Evolutionary conservation across 2,329 filamentous ascomycete genomes (phyloP), one percentile per base, ranked within the genome.

Genomic region (Xylogone sp.): DNA sequence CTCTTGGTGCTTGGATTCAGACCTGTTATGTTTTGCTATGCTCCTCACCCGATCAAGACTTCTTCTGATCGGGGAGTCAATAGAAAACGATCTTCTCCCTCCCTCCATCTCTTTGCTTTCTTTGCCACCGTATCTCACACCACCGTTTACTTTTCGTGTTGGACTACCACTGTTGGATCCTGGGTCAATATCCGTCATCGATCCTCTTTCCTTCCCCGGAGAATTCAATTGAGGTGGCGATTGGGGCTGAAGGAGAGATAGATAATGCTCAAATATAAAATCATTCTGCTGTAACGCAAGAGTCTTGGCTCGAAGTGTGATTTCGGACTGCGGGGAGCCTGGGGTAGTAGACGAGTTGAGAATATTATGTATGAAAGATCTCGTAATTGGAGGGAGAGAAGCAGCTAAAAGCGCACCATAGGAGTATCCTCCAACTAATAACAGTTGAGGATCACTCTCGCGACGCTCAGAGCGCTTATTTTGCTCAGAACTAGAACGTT

Each of bases 401-500:
- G 81, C 83, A 2, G 90, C 84, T 39, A 97, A 81, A 63, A 96
- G 79, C 3, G 90, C 89, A 43, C 94, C 94, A 67, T 97, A 97
- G 0, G 91, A 96, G 67, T 97, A 97, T 12, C 92, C 92, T 2
- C 81, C 86, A 6, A 94, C n/a, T 16, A 39, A 74, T 4, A 96
- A 62, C 2, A 84, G 63, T 45, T 75, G 2, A 68, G 60, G 52
- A 20, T 55, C 49, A 45, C 44, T 12, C 20, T 12, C 54, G 22
- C 18, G 54, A 43, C 21, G 53, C 56, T 27, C 53, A 49, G 6
- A 58, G 24, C 34, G 51, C 46, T 48, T 65, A 56, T 16, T 62
- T 62, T 3, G 4, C 21, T 39, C n/a, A 19, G 42, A 21, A 6
- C 13, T 51, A 16, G 34, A 13, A 18, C 8, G 13, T 16, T 39